Conservation (phyloP, 176 grass and related monocot genomes). For the Neostapfia colusana region DNA sequence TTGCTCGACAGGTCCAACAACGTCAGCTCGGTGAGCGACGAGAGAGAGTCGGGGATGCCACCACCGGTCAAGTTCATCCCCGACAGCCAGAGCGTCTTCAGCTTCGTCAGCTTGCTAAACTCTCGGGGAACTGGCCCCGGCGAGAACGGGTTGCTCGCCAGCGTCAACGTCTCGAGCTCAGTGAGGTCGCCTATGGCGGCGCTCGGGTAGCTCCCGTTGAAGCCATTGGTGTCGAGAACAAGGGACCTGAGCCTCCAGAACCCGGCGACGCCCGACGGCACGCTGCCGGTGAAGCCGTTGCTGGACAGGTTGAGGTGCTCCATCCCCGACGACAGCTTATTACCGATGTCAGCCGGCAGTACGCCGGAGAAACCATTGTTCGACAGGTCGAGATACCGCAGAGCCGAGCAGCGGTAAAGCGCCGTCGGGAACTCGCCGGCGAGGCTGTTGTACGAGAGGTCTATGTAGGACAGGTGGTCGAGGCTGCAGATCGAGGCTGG, state of each 20-base stretch:
- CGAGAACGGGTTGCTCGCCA: conserved; percentile 38
- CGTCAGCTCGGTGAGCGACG: conserved; percentile 31
- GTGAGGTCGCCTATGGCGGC: conserved; percentile 31
- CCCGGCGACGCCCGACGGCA: conserved; percentile 23
- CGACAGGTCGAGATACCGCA: conserved; percentile 48
- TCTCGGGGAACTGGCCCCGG: conserved; percentile 18
- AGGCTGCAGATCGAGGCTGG: conserved; percentile 50
- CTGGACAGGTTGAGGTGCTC: conserved; percentile 30
- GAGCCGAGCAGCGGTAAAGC: conserved; percentile 48
- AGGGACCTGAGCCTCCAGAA: conserved; percentile 36
- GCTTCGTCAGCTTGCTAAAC: conserved; percentile 42
- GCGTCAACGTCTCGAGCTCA: conserved; percentile 35
- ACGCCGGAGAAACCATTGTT: conserved; percentile 41
- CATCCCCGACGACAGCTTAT: conserved; percentile 36
- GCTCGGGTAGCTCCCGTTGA: conserved; percentile 46
- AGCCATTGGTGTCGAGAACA: conserved; percentile 35
- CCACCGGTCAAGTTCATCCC: conserved; percentile 24
- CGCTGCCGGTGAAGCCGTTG: conserved; percentile 50
- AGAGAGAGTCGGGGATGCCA: conserved; percentile 32
- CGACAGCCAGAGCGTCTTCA: conserved; percentile 36
- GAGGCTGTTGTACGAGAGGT: conserved; percentile 56
- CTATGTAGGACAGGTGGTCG: conserved; percentile 11
- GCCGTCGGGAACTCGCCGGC: conserved; percentile 27
- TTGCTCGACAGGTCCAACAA: conserved; percentile 31
- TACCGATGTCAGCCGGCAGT: conserved; percentile 40